Percentiles rank a stretch among this genome's conserved stretches.
Evolutionary conservation across 1,284 basidiomycete species (phyloP).

Genomic region (Leucocoprinus gongylophorus): DNA sequence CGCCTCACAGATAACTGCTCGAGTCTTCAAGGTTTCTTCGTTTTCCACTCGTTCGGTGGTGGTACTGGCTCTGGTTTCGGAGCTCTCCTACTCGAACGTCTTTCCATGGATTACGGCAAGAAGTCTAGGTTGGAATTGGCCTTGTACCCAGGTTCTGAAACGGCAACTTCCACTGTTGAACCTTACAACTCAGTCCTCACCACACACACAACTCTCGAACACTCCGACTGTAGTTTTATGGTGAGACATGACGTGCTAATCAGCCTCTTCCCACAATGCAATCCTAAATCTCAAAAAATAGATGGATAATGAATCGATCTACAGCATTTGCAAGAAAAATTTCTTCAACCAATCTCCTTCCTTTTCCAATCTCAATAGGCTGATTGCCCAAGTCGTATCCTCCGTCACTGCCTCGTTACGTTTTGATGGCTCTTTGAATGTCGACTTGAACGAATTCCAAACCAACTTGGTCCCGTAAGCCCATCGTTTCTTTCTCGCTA

Average conservation of each 20-base stretch:
- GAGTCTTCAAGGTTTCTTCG: slow-evolving; percentile 99
- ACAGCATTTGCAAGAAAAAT: slow-evolving; percentile 98
- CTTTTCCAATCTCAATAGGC: slow-evolving; percentile 92
- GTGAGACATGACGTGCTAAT: slow-evolving; percentile 31
- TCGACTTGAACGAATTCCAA: slow-evolving; percentile 98
- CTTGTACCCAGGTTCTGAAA: slow-evolving; percentile 92
- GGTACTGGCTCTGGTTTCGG: slow-evolving; percentile 99
- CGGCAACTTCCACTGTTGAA: slow-evolving; percentile 96
- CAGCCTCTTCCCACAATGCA: not conserved
- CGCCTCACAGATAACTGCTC: slow-evolving; percentile 97
- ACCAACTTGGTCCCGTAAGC: slow-evolving; percentile 93
- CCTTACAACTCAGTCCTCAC: slow-evolving; percentile 99
- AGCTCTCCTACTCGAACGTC: slow-evolving; percentile 91
- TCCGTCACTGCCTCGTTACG: slow-evolving; percentile 96
- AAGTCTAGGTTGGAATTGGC: slow-evolving; percentile 99
- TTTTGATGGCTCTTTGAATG: slow-evolving; percentile 97
- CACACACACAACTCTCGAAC: slow-evolving; percentile 98
- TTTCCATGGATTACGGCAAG: slow-evolving; percentile 98
- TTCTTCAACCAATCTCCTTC: slow-evolving; percentile 83
- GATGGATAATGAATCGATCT: slow-evolving; percentile 98
- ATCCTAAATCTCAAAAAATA: slow-evolving; percentile 22
- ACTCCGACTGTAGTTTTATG: slow-evolving; percentile 99
- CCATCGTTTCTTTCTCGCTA: slow-evolving; percentile 3
- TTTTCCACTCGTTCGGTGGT: slow-evolving; percentile 99
- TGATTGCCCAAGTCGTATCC: slow-evolving; percentile 98